Conservation (phyloP, 129 eudicot species). For the Gnaphalium uliginosum region DNA sequence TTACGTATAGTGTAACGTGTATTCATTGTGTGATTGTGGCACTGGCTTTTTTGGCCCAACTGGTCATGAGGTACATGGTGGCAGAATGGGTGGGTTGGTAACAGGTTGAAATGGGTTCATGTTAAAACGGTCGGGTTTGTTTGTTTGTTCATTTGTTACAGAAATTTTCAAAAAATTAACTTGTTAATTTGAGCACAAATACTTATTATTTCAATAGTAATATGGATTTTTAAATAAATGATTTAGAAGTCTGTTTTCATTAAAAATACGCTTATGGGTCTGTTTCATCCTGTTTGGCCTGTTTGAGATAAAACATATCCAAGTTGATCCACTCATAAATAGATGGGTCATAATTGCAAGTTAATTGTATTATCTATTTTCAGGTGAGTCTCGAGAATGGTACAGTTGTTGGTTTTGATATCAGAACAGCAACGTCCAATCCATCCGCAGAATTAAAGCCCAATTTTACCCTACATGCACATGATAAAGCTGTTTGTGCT, state of each 20-base stretch:
- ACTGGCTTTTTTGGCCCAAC: neutral
- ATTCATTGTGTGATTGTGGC: constrained; percentile 5
- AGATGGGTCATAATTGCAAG: neutral
- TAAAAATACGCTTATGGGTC: neutral
- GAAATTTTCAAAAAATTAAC: neutral
- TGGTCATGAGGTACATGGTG: neutral
- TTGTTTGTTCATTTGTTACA: no score
- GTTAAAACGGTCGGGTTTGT: neutral
- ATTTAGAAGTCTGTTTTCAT: neutral
- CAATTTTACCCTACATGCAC: constrained; percentile 87
- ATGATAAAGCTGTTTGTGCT: constrained; percentile 83
- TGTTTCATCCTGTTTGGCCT: neutral
- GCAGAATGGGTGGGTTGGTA: neutral
- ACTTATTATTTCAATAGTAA: neutral
- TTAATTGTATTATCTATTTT: constrained; percentile 24
- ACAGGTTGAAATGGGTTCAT: neutral
- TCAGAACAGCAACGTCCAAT: constrained; percentile 60
- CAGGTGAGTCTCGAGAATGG: constrained; percentile 92
- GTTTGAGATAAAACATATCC: neutral
- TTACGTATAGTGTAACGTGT: neutral
- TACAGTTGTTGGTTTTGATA: constrained; percentile 71
- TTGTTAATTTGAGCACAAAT: neutral
- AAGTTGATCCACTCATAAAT: neutral
- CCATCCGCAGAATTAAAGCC: constrained; percentile 55
- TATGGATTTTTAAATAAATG: neutral